A percentile compares a stretch with the other conserved stretches of the same genome.
These are phyloP conservation scores for Pyrus bretschneideri DNA, from an alignment of 306 rosid species.

Conservation along the genomic window DNA sequence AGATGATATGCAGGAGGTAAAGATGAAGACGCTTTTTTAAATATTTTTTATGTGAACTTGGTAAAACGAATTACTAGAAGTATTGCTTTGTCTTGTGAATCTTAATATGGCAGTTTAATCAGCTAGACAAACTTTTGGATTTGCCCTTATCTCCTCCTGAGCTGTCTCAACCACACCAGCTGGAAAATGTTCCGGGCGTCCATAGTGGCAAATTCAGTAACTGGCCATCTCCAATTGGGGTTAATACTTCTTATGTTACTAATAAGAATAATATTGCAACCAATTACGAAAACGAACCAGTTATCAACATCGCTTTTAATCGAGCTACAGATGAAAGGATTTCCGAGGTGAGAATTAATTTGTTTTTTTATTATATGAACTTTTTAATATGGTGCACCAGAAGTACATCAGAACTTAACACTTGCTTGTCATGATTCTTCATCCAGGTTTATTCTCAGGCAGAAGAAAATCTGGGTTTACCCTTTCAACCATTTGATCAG, in stretches of 20 bases:
- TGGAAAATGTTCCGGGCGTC: background rate
- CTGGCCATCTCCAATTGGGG: background rate
- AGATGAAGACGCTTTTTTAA: background rate
- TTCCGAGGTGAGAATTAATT: constrained; percentile 29
- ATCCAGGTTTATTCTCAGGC: constrained; percentile 6
- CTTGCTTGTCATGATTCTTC: constrained; percentile 11
- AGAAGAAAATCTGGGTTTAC: background rate
- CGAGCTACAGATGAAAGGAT: background rate
- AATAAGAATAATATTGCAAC: background rate
- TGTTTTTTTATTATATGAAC: background rate
- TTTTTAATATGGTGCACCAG: background rate
- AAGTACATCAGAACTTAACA: constrained; percentile 6
- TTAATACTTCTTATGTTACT: background rate
- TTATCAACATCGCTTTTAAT: background rate
- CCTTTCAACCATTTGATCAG: background rate
- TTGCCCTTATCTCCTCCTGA: background rate
- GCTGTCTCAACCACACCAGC: background rate
- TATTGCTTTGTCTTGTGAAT: constrained; percentile 1
- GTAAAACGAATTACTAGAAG: background rate
- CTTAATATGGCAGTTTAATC: constrained; percentile 9
- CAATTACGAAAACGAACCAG: background rate
- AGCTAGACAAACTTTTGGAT: background rate
- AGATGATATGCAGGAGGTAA: background rate
- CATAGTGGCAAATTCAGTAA: background rate
- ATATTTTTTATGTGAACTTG: background rate